Conservation (phyloP, 371 early-diverging fungal species). For the Mortierella sp. region DNA sequence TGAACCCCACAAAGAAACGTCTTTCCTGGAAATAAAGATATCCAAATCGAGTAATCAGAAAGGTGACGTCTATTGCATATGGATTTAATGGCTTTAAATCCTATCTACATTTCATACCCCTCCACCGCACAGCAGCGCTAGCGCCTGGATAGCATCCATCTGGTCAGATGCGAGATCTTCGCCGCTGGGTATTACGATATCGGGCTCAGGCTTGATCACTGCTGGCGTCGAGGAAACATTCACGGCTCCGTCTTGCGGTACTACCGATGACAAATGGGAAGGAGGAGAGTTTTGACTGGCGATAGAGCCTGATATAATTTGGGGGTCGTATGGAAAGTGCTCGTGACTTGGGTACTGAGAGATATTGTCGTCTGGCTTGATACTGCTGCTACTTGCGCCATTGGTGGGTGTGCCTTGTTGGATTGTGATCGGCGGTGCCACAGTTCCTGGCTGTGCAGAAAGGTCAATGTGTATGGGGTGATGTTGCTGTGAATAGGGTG, state of each 20-base stretch:
- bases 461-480: constrained; percentile 1
- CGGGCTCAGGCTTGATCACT: constrained; percentile 18
- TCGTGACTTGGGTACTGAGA: not conserved
- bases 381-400: not conserved
- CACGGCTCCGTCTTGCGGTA: no score
- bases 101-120: constrained; percentile 30
- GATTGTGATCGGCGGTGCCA: constrained; percentile 10
- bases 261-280: no score
- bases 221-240: not conserved
- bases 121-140: constrained; percentile 48
- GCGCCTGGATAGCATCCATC: constrained; percentile 52
- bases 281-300: not conserved
- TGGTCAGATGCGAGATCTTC: constrained; percentile 53
- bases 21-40: not conserved
- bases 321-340: not conserved
- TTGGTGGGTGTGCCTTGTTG: constrained; percentile 1
- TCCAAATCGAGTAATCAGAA: no score
- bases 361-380: not conserved
- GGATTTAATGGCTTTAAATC: no score
- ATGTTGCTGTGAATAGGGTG: not conserved
- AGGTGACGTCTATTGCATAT: no score
- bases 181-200: constrained; percentile 52
- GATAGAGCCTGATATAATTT: not conserved
- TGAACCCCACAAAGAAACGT: no score
- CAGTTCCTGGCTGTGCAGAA: not conserved